Base-by-base conservation (phyloP, 148 eudicot genomes). In the Talinum fruticosum region DNA sequence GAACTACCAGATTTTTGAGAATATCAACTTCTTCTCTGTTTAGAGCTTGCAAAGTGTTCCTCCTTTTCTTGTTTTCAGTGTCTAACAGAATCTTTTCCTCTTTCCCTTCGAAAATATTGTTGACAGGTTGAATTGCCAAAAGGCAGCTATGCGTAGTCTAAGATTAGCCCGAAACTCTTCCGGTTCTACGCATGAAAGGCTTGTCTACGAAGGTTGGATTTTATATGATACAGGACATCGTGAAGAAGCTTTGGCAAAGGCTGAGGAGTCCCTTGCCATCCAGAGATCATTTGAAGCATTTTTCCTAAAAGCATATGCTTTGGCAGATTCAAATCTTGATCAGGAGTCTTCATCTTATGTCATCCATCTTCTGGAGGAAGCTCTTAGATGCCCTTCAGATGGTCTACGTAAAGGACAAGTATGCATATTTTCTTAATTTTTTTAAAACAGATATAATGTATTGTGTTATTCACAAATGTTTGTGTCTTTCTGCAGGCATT, bases 331-430 rank as follows among this genome's bases (percentile, higher is more conserved):
- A 74, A 88, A 87, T 81, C 94, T 88, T 68, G 94, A 93, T 84
- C 84, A 82, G 35, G 91, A 92, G 76, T 86, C 92, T 59, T 89
- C 98, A 59, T 84, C 88, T 57, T 85, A 87, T 45, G 96, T 93
- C 29, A 83, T 90, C 73, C 85, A 89, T 78, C 92, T 93, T 76
- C 86, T 93, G 62, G 94, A 93, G 75, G 96, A 93, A 83, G 98
- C 98, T 81, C 89, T 93, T 77, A 86, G 88, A 84, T 93, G 98
- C 83, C 98, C 98, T 47, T 93, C 98, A 37, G 98, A 93, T 81
- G 93, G 98, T 76, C 87, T 93, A 79, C 91, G 98, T 73, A 93
- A 93, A 85, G 98, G 98, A 79, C 98, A 93, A 84, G 98, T 93
- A 85, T 38, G 88, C 78, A 51, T 37, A 47, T 71, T 28, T 72